phyloP scores from a whole-genome alignment of 495 filamentous ascomycete species.

The Penicillium paradoxum region DNA sequence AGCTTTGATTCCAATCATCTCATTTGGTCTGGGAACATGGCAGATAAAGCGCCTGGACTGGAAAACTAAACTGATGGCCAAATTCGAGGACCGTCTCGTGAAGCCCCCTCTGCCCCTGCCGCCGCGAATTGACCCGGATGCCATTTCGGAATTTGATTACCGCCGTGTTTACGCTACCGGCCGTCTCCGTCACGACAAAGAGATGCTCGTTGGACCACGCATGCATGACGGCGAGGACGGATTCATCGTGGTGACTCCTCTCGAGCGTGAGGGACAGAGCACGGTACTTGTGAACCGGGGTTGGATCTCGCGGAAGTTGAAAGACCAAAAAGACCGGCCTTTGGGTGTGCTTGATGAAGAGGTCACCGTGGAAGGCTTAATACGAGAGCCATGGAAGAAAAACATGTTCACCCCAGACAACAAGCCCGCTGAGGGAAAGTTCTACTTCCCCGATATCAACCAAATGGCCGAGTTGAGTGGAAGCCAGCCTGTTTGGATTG shows the following conservation, averaged over 20 bases:
- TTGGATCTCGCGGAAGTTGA: conserved; percentile 75
- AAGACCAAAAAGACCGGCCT: conserved; percentile 54
- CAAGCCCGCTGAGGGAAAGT: conserved; percentile 71
- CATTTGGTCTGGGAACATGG: conserved; percentile 89
- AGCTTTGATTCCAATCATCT: conserved; percentile 87
- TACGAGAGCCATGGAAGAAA: conserved; percentile 90
- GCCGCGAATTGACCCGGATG: conserved; percentile 69
- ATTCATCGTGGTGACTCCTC: conserved; percentile 83
- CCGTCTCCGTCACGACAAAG: conserved; percentile 73
- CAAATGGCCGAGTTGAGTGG: conserved; percentile 87
- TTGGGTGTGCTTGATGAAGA: conserved; percentile 58
- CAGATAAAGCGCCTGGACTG: conserved; percentile 89
- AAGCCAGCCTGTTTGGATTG: conserved; percentile 88
- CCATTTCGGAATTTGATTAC: conserved; percentile 87
- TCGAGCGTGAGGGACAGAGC: conserved; percentile 64
- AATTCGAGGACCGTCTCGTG: conserved; percentile 83
- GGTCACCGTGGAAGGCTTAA: conserved; percentile 74
- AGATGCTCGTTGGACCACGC: conserved; percentile 93
- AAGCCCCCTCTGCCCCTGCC: conserved; percentile 84
- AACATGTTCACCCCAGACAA: conserved; percentile 97
- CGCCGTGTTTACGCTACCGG: conserved; percentile 77
- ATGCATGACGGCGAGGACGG: conserved; percentile 85
- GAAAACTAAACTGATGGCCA: conserved; percentile 89
- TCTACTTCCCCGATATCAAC: conserved; percentile 90
- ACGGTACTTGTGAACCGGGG: conserved; percentile 82